Evolutionary conservation across 2,329 filamentous ascomycete species (phyloP).

Genomic region (Hawksworthiomyces lignivorus): DNA sequence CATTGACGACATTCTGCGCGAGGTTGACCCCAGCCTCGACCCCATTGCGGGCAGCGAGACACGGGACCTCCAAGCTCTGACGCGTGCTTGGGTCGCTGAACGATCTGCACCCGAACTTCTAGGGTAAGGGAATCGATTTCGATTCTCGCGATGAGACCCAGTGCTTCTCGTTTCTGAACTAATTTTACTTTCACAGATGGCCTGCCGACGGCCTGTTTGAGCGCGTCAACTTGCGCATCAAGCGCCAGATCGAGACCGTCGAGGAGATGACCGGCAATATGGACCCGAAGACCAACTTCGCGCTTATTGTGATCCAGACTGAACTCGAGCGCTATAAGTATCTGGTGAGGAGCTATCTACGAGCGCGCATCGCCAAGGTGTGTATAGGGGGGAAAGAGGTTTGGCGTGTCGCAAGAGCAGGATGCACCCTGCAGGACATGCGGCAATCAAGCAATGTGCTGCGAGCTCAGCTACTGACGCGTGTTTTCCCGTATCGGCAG

Average conservation of each 20-base stretch:
- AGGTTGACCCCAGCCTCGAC: slow-evolving; percentile 56
- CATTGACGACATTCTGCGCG: slow-evolving; percentile 71
- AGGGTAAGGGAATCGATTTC: no score
- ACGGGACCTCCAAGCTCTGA: slow-evolving; percentile 79
- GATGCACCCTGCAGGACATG: no score
- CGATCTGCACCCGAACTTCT: slow-evolving; percentile 84
- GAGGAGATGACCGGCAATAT: slow-evolving; percentile 66
- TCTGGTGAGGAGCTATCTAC: slow-evolving; percentile 72
- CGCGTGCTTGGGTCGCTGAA: slow-evolving; percentile 89
- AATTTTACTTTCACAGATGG: no score
- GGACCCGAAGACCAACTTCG: slow-evolving; percentile 87
- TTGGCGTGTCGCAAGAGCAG: no score
- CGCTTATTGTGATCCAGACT: slow-evolving; percentile 89
- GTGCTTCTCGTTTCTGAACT: no score
- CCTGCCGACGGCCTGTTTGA: slow-evolving; percentile 69
- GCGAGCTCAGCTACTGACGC: no score
- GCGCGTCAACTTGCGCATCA: slow-evolving; percentile 61
- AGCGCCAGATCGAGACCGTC: slow-evolving; percentile 30
- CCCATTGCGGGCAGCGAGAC: slow-evolving; percentile 46
- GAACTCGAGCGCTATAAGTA: slow-evolving; percentile 94
- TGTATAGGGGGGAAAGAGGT: no score
- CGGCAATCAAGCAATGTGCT: no score
- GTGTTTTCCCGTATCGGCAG: no score
- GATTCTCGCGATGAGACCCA: no score
- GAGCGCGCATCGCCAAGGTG: slow-evolving; percentile 83